These are phyloP conservation scores for Penicillium sp. DNA, from an alignment of 2,329 filamentous ascomycete genomes.

Conservation along the genomic window DNA sequence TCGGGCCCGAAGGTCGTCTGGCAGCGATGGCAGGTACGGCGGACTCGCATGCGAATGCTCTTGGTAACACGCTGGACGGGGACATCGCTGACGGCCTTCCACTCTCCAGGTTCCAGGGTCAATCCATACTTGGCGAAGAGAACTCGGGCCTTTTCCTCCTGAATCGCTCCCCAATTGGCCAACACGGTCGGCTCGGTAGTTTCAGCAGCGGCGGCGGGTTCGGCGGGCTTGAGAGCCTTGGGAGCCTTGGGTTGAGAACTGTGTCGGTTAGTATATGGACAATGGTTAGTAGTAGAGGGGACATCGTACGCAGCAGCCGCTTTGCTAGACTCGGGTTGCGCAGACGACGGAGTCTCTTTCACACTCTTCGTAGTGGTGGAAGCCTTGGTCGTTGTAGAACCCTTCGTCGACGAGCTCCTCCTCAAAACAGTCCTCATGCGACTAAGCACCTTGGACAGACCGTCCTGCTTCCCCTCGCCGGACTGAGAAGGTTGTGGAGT, in stretches of 20 bases:
- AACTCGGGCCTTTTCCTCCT: slow-evolving; percentile 49
- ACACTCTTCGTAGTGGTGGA: not conserved
- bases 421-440: slow-evolving; percentile 46
- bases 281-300: not conserved
- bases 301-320: slow-evolving; percentile 17
- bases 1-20: slow-evolving; percentile 72
- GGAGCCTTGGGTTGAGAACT: slow-evolving; percentile 11
- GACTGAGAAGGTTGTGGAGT: slow-evolving; percentile 23
- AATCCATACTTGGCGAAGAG: slow-evolving; percentile 55
- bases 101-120: slow-evolving; percentile 49
- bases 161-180: slow-evolving; percentile 42
- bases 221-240: slow-evolving; percentile 10
- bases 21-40: slow-evolving; percentile 77
- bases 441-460: slow-evolving; percentile 45
- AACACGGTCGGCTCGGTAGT: slow-evolving; percentile 28
- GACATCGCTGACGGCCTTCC: slow-evolving; percentile 41
- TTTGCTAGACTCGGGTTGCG: slow-evolving; percentile 16
- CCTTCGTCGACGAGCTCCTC: slow-evolving; percentile 35
- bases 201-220: slow-evolving; percentile 13
- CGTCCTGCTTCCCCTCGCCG: slow-evolving; percentile 36
- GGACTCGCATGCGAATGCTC: slow-evolving; percentile 53
- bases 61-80: slow-evolving; percentile 50
- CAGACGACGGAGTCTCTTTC: slow-evolving; percentile 2
- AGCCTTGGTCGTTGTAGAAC: not conserved
- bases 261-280: not conserved